Conservation (phyloP, 2,329 filamentous ascomycete species). For the Trichoderma hamatum region DNA sequence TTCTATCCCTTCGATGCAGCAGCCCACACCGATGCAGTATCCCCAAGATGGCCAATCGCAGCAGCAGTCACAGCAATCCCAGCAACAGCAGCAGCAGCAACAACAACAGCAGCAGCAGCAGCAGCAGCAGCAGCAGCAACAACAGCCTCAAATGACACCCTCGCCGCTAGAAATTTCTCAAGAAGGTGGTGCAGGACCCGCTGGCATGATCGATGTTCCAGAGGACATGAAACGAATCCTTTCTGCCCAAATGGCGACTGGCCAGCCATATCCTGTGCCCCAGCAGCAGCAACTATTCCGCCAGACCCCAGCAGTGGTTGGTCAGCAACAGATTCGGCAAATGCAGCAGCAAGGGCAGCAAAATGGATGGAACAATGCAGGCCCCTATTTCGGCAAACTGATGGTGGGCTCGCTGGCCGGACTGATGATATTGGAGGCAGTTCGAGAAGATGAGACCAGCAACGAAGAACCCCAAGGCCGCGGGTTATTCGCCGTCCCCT, state of each 20-base stretch:
- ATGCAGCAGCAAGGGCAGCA: constrained; percentile 53
- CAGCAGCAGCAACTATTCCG: constrained; percentile 55
- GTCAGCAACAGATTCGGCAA: constrained; percentile 57
- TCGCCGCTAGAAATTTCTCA: constrained; percentile 49
- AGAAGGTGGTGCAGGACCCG: constrained; percentile 46
- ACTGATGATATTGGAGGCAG: constrained; percentile 86
- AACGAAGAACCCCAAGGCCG: constrained; percentile 66
- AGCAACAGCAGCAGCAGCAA: constrained; percentile 44
- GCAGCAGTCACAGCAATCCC: constrained; percentile 44
- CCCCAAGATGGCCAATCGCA: constrained; percentile 46
- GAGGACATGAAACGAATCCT: constrained; percentile 67
- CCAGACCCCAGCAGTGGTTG: constrained; percentile 48
- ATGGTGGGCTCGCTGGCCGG: constrained; percentile 93
- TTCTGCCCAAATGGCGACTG: constrained; percentile 57
- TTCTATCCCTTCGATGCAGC: constrained; percentile 57
- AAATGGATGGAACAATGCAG: constrained; percentile 57
- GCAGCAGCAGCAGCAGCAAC: constrained; percentile 38
- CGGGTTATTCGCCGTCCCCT: constrained; percentile 67
- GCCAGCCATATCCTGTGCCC: constrained; percentile 56
- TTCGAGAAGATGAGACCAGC: constrained; percentile 67
- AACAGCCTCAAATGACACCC: constrained; percentile 43
- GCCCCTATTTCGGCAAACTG: constrained; percentile 70
- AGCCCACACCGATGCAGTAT: constrained; percentile 58
- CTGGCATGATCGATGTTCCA: constrained; percentile 67
- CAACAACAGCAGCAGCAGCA: constrained; percentile 45